Base-by-base conservation (phyloP, 495 filamentous ascomycete genomes). In the Schizothecium vesticola region DNA sequence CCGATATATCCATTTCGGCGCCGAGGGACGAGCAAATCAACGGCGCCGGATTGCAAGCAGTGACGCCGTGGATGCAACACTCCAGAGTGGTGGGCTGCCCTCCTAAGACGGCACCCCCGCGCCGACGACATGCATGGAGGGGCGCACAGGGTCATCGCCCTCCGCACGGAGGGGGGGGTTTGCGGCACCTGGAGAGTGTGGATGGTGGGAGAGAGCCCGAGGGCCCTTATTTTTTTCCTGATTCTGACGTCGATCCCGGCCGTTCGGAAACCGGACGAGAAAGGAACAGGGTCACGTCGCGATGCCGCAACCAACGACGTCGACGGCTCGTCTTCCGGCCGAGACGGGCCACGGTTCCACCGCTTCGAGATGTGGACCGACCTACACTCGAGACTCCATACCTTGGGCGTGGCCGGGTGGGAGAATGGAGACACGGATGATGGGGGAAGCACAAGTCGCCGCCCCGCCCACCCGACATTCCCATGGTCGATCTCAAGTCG, bases 201-300 rank as follows among this genome's bases (percentile, higher is more conserved):
- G 33, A 24, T 43, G 65, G 65, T 66, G 65, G 65, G 65, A 57
- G 65, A 61, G 57, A 11, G 13, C 16, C 26, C 16, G 33, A 43
- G 33, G 19, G 33, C 33, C 33, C 33, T 19, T 16, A 24, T 28
- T 25, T 21, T n/a, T 28, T 21, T 29, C 31, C 16, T 51, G n/a
- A 25, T 29, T 51, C 43, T 51, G 58, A 59, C 22, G 58, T 65
- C 65, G 65, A 66, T 66, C 65, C 57, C 33, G 56, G 65, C 63
- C 31, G 65, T 29, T 61, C 29, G 65, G 65, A 25, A 29, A 26
- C 22, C 56, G 24, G 63, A 28, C 28, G 55, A 55, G 31, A 64
- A 64, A n/a, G 33, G 13, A 25, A 23, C 21, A 19, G 13, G 61
- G 43, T 33, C 21, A 22, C 61, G 65, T 28, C 65, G 56, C 59